Conservation (phyloP, 148 eudicot genomes). For the Rhododendron mucronatum region DNA sequence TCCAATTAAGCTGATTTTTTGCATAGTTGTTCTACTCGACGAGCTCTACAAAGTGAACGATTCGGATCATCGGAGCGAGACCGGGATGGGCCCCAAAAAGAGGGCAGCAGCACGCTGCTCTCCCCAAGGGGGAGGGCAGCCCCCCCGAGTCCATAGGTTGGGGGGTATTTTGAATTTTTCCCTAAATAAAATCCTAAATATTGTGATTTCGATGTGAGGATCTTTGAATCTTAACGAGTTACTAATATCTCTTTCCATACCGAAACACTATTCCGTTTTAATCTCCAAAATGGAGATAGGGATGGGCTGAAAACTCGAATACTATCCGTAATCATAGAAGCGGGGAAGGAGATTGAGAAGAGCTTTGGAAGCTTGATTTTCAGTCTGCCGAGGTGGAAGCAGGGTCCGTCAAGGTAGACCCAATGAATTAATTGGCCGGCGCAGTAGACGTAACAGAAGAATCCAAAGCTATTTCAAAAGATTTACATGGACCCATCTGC, state of each 20-base stretch:
- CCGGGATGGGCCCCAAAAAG: too few relatives aligned
- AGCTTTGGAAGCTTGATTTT: not conserved
- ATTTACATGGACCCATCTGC: not conserved
- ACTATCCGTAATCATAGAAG: too few relatives aligned
- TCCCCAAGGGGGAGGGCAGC: too few relatives aligned
- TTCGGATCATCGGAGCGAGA: too few relatives aligned
- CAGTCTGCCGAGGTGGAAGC: not conserved
- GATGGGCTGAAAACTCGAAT: not conserved
- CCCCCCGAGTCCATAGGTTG: too few relatives aligned
- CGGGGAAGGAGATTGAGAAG: not conserved
- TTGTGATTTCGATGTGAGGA: not conserved
- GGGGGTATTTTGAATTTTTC: too few relatives aligned
- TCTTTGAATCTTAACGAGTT: not conserved
- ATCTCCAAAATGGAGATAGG: not conserved
- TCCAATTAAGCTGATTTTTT: too few relatives aligned
- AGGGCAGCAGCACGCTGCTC: too few relatives aligned
- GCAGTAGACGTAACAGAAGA: not conserved
- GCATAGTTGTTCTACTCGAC: too few relatives aligned
- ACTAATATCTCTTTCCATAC: not conserved
- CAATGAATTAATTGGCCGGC: not conserved
- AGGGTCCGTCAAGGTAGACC: not conserved
- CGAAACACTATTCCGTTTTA: not conserved
- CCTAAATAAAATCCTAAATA: not conserved
- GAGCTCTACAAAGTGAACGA: too few relatives aligned
- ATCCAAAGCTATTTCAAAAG: not conserved